phyloP scores from a whole-genome alignment of 148 eudicot species.

The Linanthus parryae region DNA sequence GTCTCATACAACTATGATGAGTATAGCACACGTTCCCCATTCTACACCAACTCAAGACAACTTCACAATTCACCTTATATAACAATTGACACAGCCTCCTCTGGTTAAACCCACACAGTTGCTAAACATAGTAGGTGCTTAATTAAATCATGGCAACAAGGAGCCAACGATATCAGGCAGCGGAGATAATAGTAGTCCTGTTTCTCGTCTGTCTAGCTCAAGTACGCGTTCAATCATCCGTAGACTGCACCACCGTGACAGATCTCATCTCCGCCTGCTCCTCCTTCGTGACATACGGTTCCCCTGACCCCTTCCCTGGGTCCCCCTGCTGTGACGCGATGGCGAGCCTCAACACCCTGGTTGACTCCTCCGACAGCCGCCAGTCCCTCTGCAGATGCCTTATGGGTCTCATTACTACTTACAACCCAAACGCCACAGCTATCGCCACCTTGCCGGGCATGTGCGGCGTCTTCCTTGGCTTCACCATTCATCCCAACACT shows the following conservation, averaged over 20 bases:
- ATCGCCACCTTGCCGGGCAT: slow-evolving; percentile 84
- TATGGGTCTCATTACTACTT: slow-evolving; percentile 64
- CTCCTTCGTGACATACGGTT: slow-evolving; percentile 54
- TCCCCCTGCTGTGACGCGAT: slow-evolving; percentile 82
- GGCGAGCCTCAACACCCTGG: slow-evolving; percentile 35
- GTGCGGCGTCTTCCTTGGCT: slow-evolving; percentile 87
- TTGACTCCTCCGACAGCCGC: slow-evolving; percentile 34
- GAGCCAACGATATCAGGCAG: slow-evolving; percentile 1
- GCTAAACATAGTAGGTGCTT: too few species aligned
- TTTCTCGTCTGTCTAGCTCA: slow-evolving; percentile 11
- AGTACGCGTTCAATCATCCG: slow-evolving; percentile 1
- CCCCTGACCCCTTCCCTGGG: slow-evolving; percentile 78
- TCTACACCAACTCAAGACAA: slow-evolving; percentile 40
- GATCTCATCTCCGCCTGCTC: slow-evolving; percentile 66
- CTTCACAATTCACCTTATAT: neutral
- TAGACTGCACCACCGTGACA: slow-evolving; percentile 63
- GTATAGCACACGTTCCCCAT: slow-evolving; percentile 24
- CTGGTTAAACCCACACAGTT: too few species aligned
- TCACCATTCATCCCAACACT: slow-evolving; percentile 66
- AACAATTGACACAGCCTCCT: neutral
- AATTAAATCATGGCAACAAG: too few species aligned
- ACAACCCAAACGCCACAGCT: slow-evolving; percentile 62
- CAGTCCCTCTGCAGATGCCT: slow-evolving; percentile 58
- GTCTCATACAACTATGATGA: slow-evolving; percentile 29
- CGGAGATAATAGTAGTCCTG: neutral